These are phyloP conservation scores for Lipomyces yamanashiensis DNA, from an alignment of 805 yeast genomes.

Conservation along the genomic window DNA sequence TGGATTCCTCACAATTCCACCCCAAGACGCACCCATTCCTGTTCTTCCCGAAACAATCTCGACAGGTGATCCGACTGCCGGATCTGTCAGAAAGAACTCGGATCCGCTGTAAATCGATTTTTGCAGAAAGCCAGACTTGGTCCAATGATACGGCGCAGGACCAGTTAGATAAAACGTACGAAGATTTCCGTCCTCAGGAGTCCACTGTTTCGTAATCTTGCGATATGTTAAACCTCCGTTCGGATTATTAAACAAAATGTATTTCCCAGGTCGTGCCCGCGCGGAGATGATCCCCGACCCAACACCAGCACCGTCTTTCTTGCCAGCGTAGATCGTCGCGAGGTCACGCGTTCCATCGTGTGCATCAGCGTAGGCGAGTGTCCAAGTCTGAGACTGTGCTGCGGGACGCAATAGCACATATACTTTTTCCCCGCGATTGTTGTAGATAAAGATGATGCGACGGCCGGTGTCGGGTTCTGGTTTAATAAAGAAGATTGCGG, in stretches of 20 bases:
- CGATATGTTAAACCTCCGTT: constrained; percentile 35
- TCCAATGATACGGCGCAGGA: constrained; percentile 33
- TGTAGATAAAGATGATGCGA: constrained; percentile 27
- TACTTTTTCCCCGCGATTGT: constrained; percentile 32
- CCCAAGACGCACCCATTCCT: constrained; percentile 13
- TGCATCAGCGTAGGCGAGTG: constrained; percentile 31
- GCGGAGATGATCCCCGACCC: constrained; percentile 34
- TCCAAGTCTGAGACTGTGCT: constrained; percentile 31
- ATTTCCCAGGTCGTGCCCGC: constrained; percentile 35
- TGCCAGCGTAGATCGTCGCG: constrained; percentile 36
- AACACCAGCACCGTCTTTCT: constrained; percentile 25
- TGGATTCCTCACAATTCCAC: neutral
- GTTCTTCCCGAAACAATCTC: constrained; percentile 12
- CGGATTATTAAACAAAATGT: constrained; percentile 32
- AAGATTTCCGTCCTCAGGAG: constrained; percentile 29
- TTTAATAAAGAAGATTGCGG: constrained; percentile 26
- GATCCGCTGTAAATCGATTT: constrained; percentile 7
- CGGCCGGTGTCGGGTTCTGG: constrained; percentile 30
- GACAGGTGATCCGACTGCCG: constrained; percentile 28
- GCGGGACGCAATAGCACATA: constrained; percentile 33
- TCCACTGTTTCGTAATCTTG: constrained; percentile 34
- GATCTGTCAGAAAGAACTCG: constrained; percentile 28
- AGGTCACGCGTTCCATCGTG: constrained; percentile 19
- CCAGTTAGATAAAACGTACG: constrained; percentile 31
- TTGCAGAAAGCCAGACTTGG: constrained; percentile 28